Evolutionary conservation across 1,284 basidiomycete genomes (phyloP).

Genomic region (Thecaphora thlaspeos): DNA sequence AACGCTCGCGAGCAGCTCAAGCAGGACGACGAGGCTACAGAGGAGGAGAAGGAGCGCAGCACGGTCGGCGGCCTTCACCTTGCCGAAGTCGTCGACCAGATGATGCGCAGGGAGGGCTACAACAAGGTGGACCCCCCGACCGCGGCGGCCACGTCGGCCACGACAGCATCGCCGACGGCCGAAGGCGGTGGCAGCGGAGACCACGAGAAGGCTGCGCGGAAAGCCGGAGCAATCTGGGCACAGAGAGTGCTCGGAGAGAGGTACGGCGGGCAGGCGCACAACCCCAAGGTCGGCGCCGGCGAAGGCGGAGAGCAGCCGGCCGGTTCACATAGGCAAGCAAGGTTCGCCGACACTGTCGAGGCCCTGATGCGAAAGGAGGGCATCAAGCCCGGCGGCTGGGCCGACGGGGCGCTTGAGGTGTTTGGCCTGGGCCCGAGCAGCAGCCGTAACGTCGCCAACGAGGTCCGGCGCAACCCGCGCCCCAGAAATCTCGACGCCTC

Average conservation of each 20-base stretch:
- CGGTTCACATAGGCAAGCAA: no score
- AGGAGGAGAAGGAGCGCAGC: conserved; percentile 35
- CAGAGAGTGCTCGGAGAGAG: conserved; percentile 49
- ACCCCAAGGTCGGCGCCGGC: not conserved
- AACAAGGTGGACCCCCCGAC: not conserved
- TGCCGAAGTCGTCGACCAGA: conserved; percentile 45
- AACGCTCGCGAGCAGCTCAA: conserved; percentile 36
- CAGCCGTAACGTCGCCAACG: conserved; percentile 45
- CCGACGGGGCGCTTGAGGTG: conserved; percentile 50
- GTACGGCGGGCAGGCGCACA: conserved; percentile 9
- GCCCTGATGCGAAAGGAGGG: conserved; percentile 51
- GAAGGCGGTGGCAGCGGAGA: conserved; percentile 4
- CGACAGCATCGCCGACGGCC: no score
- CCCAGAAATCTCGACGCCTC: conserved; percentile 20
- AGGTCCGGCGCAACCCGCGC: conserved; percentile 37
- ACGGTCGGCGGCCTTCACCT: conserved; percentile 32
- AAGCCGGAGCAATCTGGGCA: conserved; percentile 48
- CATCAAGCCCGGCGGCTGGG: conserved; percentile 44
- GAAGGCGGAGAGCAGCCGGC: no score
- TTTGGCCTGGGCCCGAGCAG: conserved; percentile 48
- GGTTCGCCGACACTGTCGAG: conserved; percentile 50
- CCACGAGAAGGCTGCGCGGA: conserved; percentile 40
- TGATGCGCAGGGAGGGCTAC: conserved; percentile 31
- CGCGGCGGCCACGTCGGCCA: not conserved
- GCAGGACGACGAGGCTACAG: conserved; percentile 47